Base-by-base conservation (phyloP, 257 asterid species). In the Primulina tabacum region DNA sequence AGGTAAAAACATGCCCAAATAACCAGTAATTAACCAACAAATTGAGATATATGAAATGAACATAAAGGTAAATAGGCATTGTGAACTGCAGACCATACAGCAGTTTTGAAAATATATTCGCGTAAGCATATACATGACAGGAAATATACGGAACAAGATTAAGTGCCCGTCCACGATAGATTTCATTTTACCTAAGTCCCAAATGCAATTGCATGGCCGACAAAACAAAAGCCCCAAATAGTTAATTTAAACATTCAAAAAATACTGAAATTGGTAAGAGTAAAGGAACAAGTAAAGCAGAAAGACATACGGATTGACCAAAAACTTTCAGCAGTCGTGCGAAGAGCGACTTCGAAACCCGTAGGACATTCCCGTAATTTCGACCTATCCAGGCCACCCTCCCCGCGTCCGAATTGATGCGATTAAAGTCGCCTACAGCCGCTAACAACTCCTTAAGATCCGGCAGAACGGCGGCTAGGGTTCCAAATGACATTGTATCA, bases 341-440 rank as follows among this genome's bases (percentile, higher is more conserved):
- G 69, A 87, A 72, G 67, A 88, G 72, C 8, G 89, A 80, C 73
- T 64, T 79, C 4, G 85, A 84, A 79, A 86, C 72, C 56, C 77
- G 68, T 17, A 84, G 80, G 64, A 84, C 60, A 59, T 64, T 72
- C 56, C 73, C 68, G 83, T 90, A 89, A 80, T 90, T 87, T 28
- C 85, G 79, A 53, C 75, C 72, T 10, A 83, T 65, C 97, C 97
- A 92, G 0, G 80, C 79, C 40, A 79, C 70, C 87, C 86, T 85
- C 84, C 80, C 93, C 30, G 75, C 55, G 28, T 85, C 82, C 57
- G 93, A 90, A 5, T 69, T 64, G 43, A 82, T 18, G 60, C 77
- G 80, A 52, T 71, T 78, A 68, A 92, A 75, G 55, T 88, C 95
- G 12, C 53, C 62, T 2, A 90, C 71, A 35, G 75, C 62, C 8